Base-by-base conservation (phyloP, 805 yeast species). In the Candida koratica region DNA sequence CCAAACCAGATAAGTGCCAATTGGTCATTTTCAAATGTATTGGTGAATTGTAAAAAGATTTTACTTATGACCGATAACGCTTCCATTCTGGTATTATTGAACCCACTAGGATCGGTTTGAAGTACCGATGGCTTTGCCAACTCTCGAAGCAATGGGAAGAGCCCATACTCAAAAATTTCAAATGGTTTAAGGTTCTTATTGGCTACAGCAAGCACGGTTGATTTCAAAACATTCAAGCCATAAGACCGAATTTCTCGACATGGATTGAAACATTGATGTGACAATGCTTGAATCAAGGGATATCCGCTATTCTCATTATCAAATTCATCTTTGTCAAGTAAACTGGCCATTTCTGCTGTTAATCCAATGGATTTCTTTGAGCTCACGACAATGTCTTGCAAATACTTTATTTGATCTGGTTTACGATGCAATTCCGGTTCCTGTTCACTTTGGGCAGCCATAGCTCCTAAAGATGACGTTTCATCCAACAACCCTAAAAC, bases 251-350 rank as follows among this genome's bases (percentile, higher is more conserved):
- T 64, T 51, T 84, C 88, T 17, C 85, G 67, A 54, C 95, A 85
- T 13, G 96, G 95, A 50, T 88, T 88, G 53, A 83, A 73, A 54
- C 96, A 84, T 55, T 89, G 96, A 50, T 84, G 90, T 0, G 93
- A 87, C 36, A 88, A 67, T 0, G 94, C 94, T 52, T 86, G 90
- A 18, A 84, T 67, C 42, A 85, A 64, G 1, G 95, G 82, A 45
- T 72, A 73, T 47, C 77, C 36, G 32, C 58, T 62, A 34, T 58
- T 52, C 4, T 56, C 59, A n/a, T 59, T 49, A 41, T 70, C 67
- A 31, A 44, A 44, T 6, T 37, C 43, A 3, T 55, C 53, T 5
- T 55, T 43, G 7, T 53, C 53, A 11, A 69, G 50, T 17, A 67
- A 46, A 4, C 60, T 55, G 17, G 75, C 45, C 36, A 84, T 57